Evolutionary conservation across 257 asterid genomes (phyloP).

Genomic region (Lycium barbarum): DNA sequence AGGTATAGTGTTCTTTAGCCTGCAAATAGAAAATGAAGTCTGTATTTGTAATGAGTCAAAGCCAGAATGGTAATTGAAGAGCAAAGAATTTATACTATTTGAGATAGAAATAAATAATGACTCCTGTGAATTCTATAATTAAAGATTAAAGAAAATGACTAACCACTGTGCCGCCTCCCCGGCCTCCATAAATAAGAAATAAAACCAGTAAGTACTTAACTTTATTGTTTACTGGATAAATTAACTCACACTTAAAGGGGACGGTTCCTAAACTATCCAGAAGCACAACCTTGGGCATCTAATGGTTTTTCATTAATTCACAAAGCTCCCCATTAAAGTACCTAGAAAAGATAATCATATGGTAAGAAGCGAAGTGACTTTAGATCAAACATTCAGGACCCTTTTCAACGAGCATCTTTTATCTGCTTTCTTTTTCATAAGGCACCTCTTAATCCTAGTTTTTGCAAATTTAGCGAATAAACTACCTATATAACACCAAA

Average conservation of each 20-base stretch:
- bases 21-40: conserved; percentile 37
- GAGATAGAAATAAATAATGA: background rate
- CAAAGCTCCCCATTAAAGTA: background rate
- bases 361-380: background rate
- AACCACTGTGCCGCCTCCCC: background rate
- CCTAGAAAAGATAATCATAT: background rate
- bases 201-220: background rate
- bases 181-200: conserved; percentile 2
- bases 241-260: background rate
- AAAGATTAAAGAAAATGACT: background rate
- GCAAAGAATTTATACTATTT: background rate
- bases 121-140: background rate
- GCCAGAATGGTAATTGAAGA: background rate
- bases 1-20: conserved; percentile 54
- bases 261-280: background rate
- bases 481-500: background rate
- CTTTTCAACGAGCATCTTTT: background rate
- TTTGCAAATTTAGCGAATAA: background rate
- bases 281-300: conserved; percentile 1
- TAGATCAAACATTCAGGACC: conserved; percentile 10
- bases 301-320: conserved; percentile 4
- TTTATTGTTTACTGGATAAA: background rate
- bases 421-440: background rate
- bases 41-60: background rate
- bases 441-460: conserved; percentile 10